Conservation (phyloP, 2,329 filamentous ascomycete genomes). For the Aaosphaeria arxii region DNA sequence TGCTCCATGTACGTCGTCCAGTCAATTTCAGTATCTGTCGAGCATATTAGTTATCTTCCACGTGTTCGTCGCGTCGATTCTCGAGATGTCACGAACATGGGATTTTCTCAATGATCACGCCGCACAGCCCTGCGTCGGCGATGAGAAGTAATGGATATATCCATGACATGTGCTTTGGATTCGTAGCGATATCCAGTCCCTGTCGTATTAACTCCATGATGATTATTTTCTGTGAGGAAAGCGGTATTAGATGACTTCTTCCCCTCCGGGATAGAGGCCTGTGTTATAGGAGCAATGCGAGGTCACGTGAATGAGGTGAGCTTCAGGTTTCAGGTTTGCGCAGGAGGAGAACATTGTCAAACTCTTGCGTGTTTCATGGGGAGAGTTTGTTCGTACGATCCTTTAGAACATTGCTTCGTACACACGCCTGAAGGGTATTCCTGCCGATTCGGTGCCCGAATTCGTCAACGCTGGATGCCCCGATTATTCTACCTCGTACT, state of each 20-base stretch:
- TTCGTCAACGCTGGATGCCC: no score
- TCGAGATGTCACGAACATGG: constrained; percentile 61
- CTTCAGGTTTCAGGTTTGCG: constrained; percentile 17
- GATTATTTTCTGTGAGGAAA: not conserved
- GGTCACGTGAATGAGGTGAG: constrained; percentile 17
- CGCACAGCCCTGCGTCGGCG: constrained; percentile 69
- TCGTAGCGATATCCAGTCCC: constrained; percentile 43
- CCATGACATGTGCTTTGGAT: constrained; percentile 59
- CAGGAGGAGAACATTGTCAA: constrained; percentile 12
- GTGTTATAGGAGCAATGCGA: constrained; percentile 16
- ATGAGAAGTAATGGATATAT: constrained; percentile 65
- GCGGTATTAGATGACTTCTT: constrained; percentile 6
- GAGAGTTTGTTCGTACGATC: constrained; percentile 14
- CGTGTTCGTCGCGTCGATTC: constrained; percentile 1
- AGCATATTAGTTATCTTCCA: constrained; percentile 2
- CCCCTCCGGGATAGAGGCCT: constrained; percentile 6
- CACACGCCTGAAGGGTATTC: no score
- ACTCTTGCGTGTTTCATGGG: constrained; percentile 25
- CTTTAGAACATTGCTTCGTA: not conserved
- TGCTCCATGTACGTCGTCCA: constrained; percentile 98
- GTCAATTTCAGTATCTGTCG: constrained; percentile 90
- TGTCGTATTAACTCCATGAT: constrained; percentile 38
- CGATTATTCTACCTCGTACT: no score
- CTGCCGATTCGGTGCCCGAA: no score
- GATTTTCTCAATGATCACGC: constrained; percentile 73